Evolutionary conservation across 83 land plant species (phyloP), one percentile per base, ranked within the genome.

Genomic region (Picea abies): DNA sequence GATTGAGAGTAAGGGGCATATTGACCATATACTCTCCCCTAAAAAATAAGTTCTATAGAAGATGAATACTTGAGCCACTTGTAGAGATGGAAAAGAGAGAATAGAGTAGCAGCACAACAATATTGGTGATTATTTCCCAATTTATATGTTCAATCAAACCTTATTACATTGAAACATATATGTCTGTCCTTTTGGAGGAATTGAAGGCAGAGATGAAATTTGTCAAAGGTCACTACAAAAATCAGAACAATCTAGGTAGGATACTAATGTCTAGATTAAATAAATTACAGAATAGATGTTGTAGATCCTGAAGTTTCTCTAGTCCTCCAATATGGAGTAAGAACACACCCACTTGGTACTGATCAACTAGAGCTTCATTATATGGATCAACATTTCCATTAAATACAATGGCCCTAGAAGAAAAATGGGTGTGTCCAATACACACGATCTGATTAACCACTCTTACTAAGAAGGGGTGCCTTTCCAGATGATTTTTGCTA

Each of bases 261-360:
- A 97, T 88, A 60, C 94, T 96, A 66, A 96, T 96, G 81, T 96
- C 99, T 96, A 94, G 85, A 26, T 98, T 96, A 85, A 98, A 98
- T 71, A 98, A 93, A 76, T 98, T 98, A 85, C 82, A 98, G 84
- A 98, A 78, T 86, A 98, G 96, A 35, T 98, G 99, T 68, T 98
- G 97, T 32, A 98, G 98, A 84, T 98, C 99, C 3, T 98, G 88
- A 62, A 98, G 94, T 47, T 93, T 93, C 70, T 98, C 98, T 3
- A 98, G 99, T 23, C 99, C 99, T 62, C 99, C 99, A 76, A 96
- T 93, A 81, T 98, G 96, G 61, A 98, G 86, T 76, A 98, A 81
- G 80, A 98, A 81, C 41, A 98, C 96, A 64, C 98, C 99, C 66
- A 98, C 85, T 81, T 88, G 90, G 61, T 94, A 97, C 14, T 92